Evolutionary conservation across 306 rosid genomes (phyloP), one percentile per base, ranked within the genome.

Genomic region (Ochetophila trinervis): DNA sequence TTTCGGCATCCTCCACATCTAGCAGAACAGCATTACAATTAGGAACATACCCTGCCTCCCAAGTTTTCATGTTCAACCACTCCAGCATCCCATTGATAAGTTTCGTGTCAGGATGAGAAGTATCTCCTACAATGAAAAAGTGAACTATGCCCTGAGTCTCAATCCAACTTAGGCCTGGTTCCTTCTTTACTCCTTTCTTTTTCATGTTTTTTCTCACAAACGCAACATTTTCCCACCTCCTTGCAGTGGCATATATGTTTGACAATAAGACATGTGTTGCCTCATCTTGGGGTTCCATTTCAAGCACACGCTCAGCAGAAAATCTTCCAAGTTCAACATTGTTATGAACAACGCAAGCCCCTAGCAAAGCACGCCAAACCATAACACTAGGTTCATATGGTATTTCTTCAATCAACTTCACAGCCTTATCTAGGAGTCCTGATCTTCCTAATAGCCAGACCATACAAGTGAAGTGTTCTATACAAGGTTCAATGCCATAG

Each of bases 131-230:
- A 37, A 74, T 23, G 72, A 91, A 91, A 45, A 78, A 72, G 76
- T 91, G 91, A 62, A 72, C 75, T 11, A 45, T 84, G 65, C 80
- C 87, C 78, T 73, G 83, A 69, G 47, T 86, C 76, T 85, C 96
- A 47, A 91, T 70, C 97, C 96, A 88, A 77, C 91, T 91, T 20
- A 69, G 76, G 24, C 96, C 95, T 0, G 95, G 97, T 61, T 86
- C 97, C 81, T 91, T 88, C 83, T 80, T 86, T 50, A 91, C 80
- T 34, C 82, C 84, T 56, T 77, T 88, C 71, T 80, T 84, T 74
- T 84, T 86, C 97, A 91, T 88, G 77, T 71, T 65, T 76, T 81
- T 91, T 64, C 94, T 75, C 61, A 86, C 80, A 20, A 48, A 76
- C 48, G 79, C 87, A 47, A 91, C 93, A 62, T 79, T 84, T 54